phyloP scores from a whole-genome alignment of 495 filamentous ascomycete genomes.

The Chaetomium cochliodes region DNA sequence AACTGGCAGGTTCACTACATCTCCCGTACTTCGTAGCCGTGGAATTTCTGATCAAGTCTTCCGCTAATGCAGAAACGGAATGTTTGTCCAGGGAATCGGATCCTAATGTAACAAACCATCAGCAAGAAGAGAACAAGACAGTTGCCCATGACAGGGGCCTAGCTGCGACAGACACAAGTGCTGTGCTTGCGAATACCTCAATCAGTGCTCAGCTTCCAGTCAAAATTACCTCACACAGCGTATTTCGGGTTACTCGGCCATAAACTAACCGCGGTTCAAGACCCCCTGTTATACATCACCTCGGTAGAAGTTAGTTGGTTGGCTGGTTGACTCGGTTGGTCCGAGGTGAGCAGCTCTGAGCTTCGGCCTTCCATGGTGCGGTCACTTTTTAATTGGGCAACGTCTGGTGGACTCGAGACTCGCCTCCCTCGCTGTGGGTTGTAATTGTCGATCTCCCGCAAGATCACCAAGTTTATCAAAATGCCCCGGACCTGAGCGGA shows the following conservation, averaged over 20 bases:
- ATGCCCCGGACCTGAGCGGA: not conserved
- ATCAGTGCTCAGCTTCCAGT: not conserved
- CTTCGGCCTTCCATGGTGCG: not conserved
- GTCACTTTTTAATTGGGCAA: not conserved
- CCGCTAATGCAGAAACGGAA: not conserved
- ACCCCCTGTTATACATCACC: too few relatives aligned
- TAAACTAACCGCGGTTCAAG: not conserved
- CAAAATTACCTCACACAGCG: not conserved
- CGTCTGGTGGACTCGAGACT: not conserved
- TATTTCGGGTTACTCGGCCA: not conserved
- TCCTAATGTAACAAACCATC: not conserved
- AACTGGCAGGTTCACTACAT: too few relatives aligned
- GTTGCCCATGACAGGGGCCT: not conserved
- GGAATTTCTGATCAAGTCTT: too few relatives aligned
- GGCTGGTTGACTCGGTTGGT: not conserved
- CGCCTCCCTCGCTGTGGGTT: not conserved
- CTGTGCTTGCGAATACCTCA: not conserved
- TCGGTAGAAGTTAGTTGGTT: too few relatives aligned
- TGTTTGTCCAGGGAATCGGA: not conserved
- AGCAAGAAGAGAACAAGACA: not conserved
- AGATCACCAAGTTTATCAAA: not conserved
- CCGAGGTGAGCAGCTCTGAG: not conserved
- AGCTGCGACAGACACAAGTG: not conserved
- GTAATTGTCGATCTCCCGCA: not conserved
- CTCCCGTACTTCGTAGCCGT: too few relatives aligned